Base-by-base conservation (phyloP, 352 stramenopile genomes). In the Elongisporangium anandrum region DNA sequence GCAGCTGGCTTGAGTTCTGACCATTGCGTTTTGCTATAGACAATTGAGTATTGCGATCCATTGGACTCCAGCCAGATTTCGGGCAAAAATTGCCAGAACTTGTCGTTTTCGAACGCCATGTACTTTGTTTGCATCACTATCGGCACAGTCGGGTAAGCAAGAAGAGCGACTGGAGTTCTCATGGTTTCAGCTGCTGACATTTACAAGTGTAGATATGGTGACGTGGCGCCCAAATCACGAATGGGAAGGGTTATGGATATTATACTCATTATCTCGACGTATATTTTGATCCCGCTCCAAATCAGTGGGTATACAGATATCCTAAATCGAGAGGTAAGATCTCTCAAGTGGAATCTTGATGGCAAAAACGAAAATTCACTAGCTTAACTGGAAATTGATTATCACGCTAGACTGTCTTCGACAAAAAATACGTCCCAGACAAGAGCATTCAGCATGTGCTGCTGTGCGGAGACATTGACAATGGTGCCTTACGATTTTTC, bases 51-150 rank as follows among this genome's bases (percentile, higher is more conserved):
- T 51, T 89, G 79, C 50, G 79, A 87, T 38, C 58, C 67, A 60
- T 59, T 52, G 12, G 68, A 39, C 24, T 53, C 53, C 19, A 41
- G 12, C 2, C 58, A 73, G 39, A 15, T 73, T 21, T 54, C 54
- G 1, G 69, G 67, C 3, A 51, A 70, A 16, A 80, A 71, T 57
- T 92, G 82, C 59, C 82, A 90, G 53, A 65, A 85, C 12, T 60
- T 92, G 54, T 85, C 79, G 21, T 93, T 92, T 56, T 77, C 91
- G 50, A 79, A 92, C 24, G 65, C 79, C 47, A 78, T 88, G 39
- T 95, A 95, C 62, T 91, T 95, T 60, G 75, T 95, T 20, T 88
- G 85, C 54, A 92, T 91, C 57, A 94, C 85, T 0, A 92, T 94
- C 59, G 76, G 71, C 58, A 94, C 86, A 17, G 81, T 95, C 48